Percentiles rank a stretch among this genome's conserved stretches.
These are phyloP conservation scores for Lachnellula suecica DNA, from an alignment of 2,329 filamentous ascomycete genomes.

Conservation along the genomic window DNA sequence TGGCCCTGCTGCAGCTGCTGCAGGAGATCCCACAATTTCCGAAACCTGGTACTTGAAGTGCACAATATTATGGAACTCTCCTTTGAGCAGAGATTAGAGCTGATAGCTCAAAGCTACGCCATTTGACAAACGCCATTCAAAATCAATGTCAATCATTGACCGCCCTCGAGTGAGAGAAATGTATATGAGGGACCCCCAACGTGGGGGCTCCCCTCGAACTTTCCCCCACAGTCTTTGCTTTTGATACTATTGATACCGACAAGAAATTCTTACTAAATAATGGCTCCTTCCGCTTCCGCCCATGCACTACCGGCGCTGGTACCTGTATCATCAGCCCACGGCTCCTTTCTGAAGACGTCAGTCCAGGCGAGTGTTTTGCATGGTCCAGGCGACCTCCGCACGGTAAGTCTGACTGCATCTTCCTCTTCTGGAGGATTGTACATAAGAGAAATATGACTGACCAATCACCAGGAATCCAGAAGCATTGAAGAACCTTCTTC, in stretches of 20 bases:
- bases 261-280: slow-evolving; percentile 6
- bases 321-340: slow-evolving; percentile 5
- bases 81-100: slow-evolving; percentile 16
- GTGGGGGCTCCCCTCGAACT: slow-evolving; percentile 1
- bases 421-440: slow-evolving; percentile 3
- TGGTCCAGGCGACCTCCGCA: slow-evolving; percentile 54
- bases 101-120: slow-evolving; percentile 19
- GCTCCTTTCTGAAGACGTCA: slow-evolving; percentile 1
- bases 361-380: slow-evolving; percentile 57
- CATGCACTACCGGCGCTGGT: slow-evolving; percentile 9
- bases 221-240: slow-evolving; percentile 15
- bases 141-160: neutral
- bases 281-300: slow-evolving; percentile 22
- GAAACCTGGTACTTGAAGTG: slow-evolving; percentile 1
- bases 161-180: slow-evolving; percentile 2
- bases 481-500: slow-evolving; percentile 40
- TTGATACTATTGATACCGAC: slow-evolving; percentile 3
- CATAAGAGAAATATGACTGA: slow-evolving; percentile 2
- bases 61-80: slow-evolving; percentile 8
- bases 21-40: neutral
- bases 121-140: slow-evolving; percentile 10
- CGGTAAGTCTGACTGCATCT: slow-evolving; percentile 43
- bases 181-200: slow-evolving; percentile 8
- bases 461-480: slow-evolving; percentile 45
- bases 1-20: slow-evolving; percentile 1